A percentile compares a stretch with the other conserved stretches of the same genome.
Conservation (phyloP, 768 basidiomycete genomes). For the Dentipellis fragilis region DNA sequence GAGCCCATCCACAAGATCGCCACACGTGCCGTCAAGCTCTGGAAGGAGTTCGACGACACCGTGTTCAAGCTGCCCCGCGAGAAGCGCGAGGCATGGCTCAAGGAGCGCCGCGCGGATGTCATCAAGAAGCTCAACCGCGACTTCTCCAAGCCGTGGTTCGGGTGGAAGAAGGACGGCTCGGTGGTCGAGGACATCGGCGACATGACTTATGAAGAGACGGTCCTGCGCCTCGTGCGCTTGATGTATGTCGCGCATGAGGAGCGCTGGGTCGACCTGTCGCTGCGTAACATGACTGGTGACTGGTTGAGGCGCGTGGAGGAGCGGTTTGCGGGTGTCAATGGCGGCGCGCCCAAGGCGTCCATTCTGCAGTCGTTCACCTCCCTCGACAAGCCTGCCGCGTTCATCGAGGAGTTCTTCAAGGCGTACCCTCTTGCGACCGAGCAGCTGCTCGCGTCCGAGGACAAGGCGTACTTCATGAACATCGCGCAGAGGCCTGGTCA, state of each 20-base stretch:
- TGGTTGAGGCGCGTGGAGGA: conserved; percentile 96
- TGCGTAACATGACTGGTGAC: conserved; percentile 92
- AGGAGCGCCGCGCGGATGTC: conserved; percentile 78
- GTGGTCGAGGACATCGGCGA: conserved; percentile 82
- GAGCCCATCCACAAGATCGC: conserved; percentile 99
- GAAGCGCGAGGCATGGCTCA: conserved; percentile 85
- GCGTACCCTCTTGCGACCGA: conserved; percentile 72
- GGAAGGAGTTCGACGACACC: conserved; percentile 97
- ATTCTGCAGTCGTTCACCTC: conserved; percentile 73
- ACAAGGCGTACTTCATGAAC: conserved; percentile 90
- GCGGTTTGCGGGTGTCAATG: conserved; percentile 86
- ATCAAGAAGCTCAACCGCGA: conserved; percentile 89
- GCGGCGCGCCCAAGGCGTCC: conserved; percentile 66
- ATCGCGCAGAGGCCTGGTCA: conserved; percentile 94
- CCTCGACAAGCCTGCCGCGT: conserved; percentile 72
- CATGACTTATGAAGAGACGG: conserved; percentile 98
- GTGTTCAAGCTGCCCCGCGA: conserved; percentile 95
- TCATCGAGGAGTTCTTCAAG: conserved; percentile 77
- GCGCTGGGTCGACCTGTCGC: conserved; percentile 87
- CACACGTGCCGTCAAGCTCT: conserved; percentile 91
- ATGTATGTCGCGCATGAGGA: conserved; percentile 91
- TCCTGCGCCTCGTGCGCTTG: conserved; percentile 80
- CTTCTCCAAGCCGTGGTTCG: conserved; percentile 96
- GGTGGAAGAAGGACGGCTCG: conserved; percentile 85
- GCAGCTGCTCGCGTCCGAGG: conserved; percentile 88